Evolutionary conservation across 2,329 filamentous ascomycete genomes (phyloP).

Genomic region (Cyclaneusma minus): DNA sequence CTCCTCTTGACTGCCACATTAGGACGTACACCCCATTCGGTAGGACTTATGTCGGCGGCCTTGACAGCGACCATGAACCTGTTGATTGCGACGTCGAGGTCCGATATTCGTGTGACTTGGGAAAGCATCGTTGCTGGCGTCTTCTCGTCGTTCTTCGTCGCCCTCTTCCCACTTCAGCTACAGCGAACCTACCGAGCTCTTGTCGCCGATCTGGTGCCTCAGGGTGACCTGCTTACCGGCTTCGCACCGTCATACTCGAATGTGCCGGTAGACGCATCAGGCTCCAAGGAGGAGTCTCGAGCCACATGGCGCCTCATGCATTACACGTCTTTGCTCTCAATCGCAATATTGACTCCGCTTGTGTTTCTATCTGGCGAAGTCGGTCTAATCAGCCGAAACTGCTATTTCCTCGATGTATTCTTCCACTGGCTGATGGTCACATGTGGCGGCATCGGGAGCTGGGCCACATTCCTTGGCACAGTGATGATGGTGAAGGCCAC

Average conservation of each 20-base stretch:
- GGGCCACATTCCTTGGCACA: slow-evolving; percentile 30
- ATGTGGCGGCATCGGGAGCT: slow-evolving; percentile 29
- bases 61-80: slow-evolving; percentile 34
- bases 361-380: slow-evolving; percentile 33
- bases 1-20: slow-evolving; percentile 31
- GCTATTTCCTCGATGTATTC: slow-evolving; percentile 36
- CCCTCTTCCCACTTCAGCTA: slow-evolving; percentile 33
- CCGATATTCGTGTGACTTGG: slow-evolving; percentile 30
- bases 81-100: slow-evolving; percentile 28
- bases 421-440: slow-evolving; percentile 38
- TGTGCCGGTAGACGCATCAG: slow-evolving; percentile 13
- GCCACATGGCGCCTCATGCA: slow-evolving; percentile 35
- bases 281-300: slow-evolving; percentile 27
- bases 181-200: slow-evolving; percentile 31
- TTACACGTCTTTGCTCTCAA: slow-evolving; percentile 32
- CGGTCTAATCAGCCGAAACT: slow-evolving; percentile 30
- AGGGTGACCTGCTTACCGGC: slow-evolving; percentile 25
- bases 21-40: slow-evolving; percentile 27
- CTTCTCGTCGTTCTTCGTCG: slow-evolving; percentile 33
- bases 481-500: slow-evolving; percentile 32
- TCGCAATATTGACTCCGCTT: slow-evolving; percentile 30
- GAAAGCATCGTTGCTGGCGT: slow-evolving; percentile 34
- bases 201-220: slow-evolving; percentile 25
- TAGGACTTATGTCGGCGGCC: slow-evolving; percentile 30
- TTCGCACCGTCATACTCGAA: slow-evolving; percentile 13